Evolutionary conservation across 106 monocot species (phyloP), one percentile per base, ranked within the genome.

Genomic region (Iris macrosiphon): DNA sequence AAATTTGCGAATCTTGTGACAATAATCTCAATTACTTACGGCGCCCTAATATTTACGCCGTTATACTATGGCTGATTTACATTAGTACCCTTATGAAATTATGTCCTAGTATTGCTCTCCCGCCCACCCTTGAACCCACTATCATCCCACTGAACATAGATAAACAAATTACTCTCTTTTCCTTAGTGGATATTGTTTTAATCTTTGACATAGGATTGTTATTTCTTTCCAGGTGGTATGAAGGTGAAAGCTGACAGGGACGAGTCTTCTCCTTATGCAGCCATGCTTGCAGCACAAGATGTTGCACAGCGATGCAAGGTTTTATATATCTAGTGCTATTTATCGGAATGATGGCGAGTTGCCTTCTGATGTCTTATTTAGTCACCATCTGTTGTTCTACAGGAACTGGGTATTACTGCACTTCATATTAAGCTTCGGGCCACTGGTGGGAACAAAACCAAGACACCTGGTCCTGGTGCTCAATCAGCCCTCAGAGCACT

Each of bases 251-350:
- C 85, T 38, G 85, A 80, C 34, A 59, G 85, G 64, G 85, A 85
- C 75, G 85, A 85, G 26, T 85, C 80, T 6, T 85, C 85, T 40
- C 85, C 85, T 34, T 85, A 80, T 73, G 85, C 85, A 29, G 85
- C 85, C 28, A 85, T 85, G 85, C 79, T 79, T 76, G 84, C 84
- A 7, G 75, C 84, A 32, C 84, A 85, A 51, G 84, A 85, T 85
- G 79, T 85, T 72, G 79, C 75, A 18, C 55, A 56, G 42, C 41
- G 79, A 40, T 85, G 84, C 84, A 85, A 79, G 79, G 74, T 80
- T 6, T 39, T 31, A 17, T 44, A 22, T 31, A 2, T 33, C 7
- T 38, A 29, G n/a, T 3, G 3, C 2, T 34, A 44, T 11, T 24
- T 26, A 3, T 47, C 23, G 2, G 31, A 31, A 14, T 32, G 3